Base-by-base conservation (phyloP, 148 eudicot species). In the Amaranthus hypochondriacus region DNA sequence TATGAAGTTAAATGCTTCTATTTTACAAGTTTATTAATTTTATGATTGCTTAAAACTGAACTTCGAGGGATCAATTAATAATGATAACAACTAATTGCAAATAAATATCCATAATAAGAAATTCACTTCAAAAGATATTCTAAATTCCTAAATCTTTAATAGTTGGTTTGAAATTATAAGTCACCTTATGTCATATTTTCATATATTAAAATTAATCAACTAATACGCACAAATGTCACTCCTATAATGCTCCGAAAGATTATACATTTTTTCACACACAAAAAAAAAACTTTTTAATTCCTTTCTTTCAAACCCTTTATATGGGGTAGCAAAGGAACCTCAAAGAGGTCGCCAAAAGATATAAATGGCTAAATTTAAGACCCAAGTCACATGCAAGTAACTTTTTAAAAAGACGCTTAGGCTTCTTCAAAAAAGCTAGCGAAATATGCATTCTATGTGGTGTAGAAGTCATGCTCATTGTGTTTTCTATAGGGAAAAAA, bases 321-420 rank as follows among this genome's bases (percentile, higher is more conserved):
- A 18, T 18, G 18, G 18, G 18, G 18, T 86, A 87, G 78, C 87
- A 48, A 86, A 80, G 79, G 84, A 86, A 63, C 80, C 80, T 13
- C 77, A 81, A 63, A 72, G 70, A 69, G 89, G 92, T 57, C 82
- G 92, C 6, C 88, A 84, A 71, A 89, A 89, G 82, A 86, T 89
- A 73, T 79, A 81, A 78, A 89, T 89, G 59, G 82, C 82, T 4
- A 85, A 73, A 89, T 89, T 14, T 84, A 87, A 75, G 83, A 78
- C 28, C 82, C 87, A 4, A 82, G 81, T 7, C 86, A 83, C 73
- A 79, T 82, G 13, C 88, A 87, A 64, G 92, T 86, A 42, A 85
- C 92, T 6, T 89, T 89, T 82, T 83, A 3, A 87, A 86, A 48
- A 86, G 92, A n/a, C 90, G 92, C 9, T 13, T 76, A 15, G 90